Evolutionary conservation across 192 early-diverging fungal species (phyloP), one percentile per base, ranked within the genome.

Genomic region (Gigaspora rosea): DNA sequence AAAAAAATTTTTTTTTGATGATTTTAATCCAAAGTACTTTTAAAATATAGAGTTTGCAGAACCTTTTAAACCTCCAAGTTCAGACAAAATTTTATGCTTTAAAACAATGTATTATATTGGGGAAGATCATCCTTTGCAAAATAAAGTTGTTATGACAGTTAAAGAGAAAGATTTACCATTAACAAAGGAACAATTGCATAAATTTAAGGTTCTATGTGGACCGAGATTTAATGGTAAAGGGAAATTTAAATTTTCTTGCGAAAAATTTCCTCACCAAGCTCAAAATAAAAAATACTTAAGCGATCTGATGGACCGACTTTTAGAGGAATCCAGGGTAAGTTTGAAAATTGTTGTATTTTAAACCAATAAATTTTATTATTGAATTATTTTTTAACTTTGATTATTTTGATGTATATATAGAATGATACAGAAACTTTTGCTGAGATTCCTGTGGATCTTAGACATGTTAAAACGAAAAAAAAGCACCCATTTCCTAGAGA

Each of bases 221-320:
- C 78, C 88, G 10, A 69, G 82, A 64, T 91, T 90, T 77, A 78
- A 92, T 76, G 87, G n/a, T 5, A 18, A 27, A 36, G 84, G 86
- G 11, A 78, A 85, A 69, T 76, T 90, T 63, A 87, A 84, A 76
- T 84, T 91, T 71, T 86, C 82, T 47, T 82, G 83, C 41, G 88
- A 90, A 46, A 85, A 84, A 74, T 88, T 86, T 66, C 82, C 84
- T 58, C 78, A 88, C 54, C 71, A 76, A 8, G 82, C 81, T 13
- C 89, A 90, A 59, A 90, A 90, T 81, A 86, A 86, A 75, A 87
- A 86, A 59, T 88, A 84, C 80, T 68, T 91, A 78, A 81, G 79
- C 16, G 86, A 87, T 78, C 75, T 82, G 16, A 65, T 91, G 51
- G 79, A 85, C 57, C 76, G 73, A 33, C 70, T 92, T 50, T 69